Base-by-base conservation (phyloP, 2,329 filamentous ascomycete species). In the Clonostachys rosea region DNA sequence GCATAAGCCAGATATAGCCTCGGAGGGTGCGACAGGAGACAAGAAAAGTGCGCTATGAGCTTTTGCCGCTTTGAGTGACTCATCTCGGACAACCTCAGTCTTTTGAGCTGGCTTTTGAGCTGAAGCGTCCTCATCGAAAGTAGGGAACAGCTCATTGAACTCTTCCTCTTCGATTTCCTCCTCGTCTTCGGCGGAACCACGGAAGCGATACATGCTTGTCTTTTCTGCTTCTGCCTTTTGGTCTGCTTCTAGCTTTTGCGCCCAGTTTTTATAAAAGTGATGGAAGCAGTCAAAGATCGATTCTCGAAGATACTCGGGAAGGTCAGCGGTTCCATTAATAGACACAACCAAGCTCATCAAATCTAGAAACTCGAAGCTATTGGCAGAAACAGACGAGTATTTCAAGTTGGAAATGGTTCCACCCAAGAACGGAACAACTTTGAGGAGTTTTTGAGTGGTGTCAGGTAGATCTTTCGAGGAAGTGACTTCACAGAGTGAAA, bases 131-230 rank as follows among this genome's bases (percentile, higher is more conserved):
- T 77, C 75, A 2, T 78, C 75, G 13, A 88, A 83, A 52, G 83
- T 95, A 2, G 92, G 92, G 69, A 97, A 97, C 7, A 97, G 71
- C 52, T 87, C 79, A 17, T 84, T 77, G 53, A 96, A 85, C 52
- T 94, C 88, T 47, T 86, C 79, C 52, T 86, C 79, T 45, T 90
- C 82, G 10, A 80, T 73, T 56, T 87, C 85, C 47, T 95, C 87
- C 53, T 89, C 83, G 43, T 91, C 85, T 50, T 91, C 87, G 37
- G 81, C 70, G 37, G 83, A 85, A 34, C 91, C 92, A 52, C 83
- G 82, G 68, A 94, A 96, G 17, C 84, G 85, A 65, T 95, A 99
- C 37, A 95, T 67, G 52, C 87, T 91, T 6, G 80, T 82, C 51
- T 86, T 88, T 30, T 81, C 78, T 16, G 87, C 85, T 54, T 87